Evolutionary conservation across 2,329 filamentous ascomycete genomes (phyloP).

Genomic region (Periglandula ipomoeae): DNA sequence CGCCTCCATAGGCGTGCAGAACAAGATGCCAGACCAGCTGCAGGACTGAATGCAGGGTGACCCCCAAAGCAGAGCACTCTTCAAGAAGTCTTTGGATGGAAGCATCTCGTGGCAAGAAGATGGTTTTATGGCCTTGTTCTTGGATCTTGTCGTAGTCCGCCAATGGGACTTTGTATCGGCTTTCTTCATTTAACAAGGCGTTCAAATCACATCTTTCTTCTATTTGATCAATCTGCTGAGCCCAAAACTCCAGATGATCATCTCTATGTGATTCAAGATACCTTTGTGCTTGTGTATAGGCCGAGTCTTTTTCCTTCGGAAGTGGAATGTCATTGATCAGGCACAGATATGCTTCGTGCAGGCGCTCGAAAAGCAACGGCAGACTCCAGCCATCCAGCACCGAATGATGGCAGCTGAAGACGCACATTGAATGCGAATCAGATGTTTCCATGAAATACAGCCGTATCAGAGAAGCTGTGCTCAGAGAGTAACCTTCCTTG

Average conservation of each 20-base stretch:
- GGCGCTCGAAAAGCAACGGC: not conserved
- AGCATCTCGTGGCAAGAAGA: not conserved
- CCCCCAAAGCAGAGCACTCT: not conserved
- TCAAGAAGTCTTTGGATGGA: not conserved
- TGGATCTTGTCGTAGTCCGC: constrained; percentile 1
- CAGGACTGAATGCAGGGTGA: not conserved
- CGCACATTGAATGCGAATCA: not conserved
- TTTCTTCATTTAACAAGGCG: constrained; percentile 1
- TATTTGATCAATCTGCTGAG: not conserved
- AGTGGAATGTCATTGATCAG: not conserved
- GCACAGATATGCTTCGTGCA: constrained; percentile 1
- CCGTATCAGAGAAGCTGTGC: not conserved
- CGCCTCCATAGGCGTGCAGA: constrained; percentile 1
- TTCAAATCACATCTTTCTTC: constrained; percentile 1
- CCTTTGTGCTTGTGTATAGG: not conserved
- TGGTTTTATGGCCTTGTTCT: not conserved
- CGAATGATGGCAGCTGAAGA: constrained; percentile 3
- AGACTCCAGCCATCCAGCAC: constrained; percentile 3
- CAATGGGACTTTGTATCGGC: constrained; percentile 1
- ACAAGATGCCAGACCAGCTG: constrained; percentile 4
- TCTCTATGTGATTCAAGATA: constrained; percentile 1
- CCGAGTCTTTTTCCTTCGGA: not conserved
- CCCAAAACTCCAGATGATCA: not conserved
- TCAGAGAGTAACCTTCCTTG: not conserved
- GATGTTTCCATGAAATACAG: not conserved